Evolutionary conservation across 148 eudicot genomes (phyloP).

Genomic region (Bassia scoparia): DNA sequence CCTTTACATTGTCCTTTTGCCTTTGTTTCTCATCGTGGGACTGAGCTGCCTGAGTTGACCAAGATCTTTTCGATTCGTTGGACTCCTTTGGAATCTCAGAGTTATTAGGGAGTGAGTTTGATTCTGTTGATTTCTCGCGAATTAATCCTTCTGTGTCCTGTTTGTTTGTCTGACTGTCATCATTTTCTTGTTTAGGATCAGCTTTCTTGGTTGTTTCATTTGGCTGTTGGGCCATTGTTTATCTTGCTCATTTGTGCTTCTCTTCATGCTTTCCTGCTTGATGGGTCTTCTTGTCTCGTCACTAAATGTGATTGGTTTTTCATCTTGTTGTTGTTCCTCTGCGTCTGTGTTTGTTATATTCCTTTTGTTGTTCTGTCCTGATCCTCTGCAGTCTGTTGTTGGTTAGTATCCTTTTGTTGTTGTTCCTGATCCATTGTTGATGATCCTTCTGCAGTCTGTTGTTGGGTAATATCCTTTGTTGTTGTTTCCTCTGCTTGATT

Average conservation of each 20-base stretch:
- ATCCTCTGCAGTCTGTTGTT: slow-evolving; percentile 21
- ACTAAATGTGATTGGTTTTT: slow-evolving; percentile 31
- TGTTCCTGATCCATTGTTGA: slow-evolving; percentile 21
- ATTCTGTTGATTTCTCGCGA: slow-evolving; percentile 28
- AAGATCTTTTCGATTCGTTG: slow-evolving; percentile 53
- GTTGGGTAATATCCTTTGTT: too few species aligned
- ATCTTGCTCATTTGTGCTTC: slow-evolving; percentile 20
- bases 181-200: slow-evolving; percentile 13
- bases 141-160: slow-evolving; percentile 19
- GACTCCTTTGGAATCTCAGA: slow-evolving; percentile 79
- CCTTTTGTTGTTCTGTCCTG: slow-evolving; percentile 18
- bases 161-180: slow-evolving; percentile 16
- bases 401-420: slow-evolving; percentile 6
- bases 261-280: slow-evolving; percentile 34
- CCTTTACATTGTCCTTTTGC: slow-evolving; percentile 32
- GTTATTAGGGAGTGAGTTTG: slow-evolving; percentile 34
- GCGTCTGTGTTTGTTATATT: slow-evolving; percentile 23
- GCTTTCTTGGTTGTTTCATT: slow-evolving; percentile 11
- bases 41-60: slow-evolving; percentile 75
- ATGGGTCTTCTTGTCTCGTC: slow-evolving; percentile 35
- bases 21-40: slow-evolving; percentile 64
- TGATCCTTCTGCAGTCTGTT: slow-evolving; percentile 9
- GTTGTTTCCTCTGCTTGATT: slow-evolving; percentile 13
- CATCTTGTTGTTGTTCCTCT: slow-evolving; percentile 24
- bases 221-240: slow-evolving; percentile 15